Conservation (phyloP, 1,284 basidiomycete species). For the Moesziomyces sp. region DNA sequence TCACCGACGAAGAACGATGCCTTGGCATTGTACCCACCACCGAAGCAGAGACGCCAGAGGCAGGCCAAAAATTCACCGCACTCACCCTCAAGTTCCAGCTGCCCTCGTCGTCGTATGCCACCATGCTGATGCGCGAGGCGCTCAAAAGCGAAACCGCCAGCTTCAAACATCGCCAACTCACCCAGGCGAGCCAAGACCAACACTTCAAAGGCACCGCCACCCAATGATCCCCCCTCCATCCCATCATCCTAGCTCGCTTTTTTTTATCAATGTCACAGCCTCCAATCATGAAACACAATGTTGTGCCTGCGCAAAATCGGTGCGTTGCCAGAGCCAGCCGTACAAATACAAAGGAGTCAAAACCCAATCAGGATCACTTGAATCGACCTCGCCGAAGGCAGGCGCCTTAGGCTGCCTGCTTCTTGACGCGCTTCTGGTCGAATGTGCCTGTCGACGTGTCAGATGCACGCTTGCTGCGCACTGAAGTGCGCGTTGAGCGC, state of each 20-base stretch:
- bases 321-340: background rate
- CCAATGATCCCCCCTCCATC: background rate
- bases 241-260: background rate
- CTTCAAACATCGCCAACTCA: constrained; percentile 52
- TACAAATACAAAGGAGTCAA: constrained; percentile 26
- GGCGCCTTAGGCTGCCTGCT: constrained; percentile 31
- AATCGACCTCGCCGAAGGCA: too few species aligned
- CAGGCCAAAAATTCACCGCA: constrained; percentile 44
- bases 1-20: constrained; percentile 92
- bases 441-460: constrained; percentile 20
- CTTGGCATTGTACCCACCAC: constrained; percentile 12
- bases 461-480: constrained; percentile 38
- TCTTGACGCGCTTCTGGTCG: constrained; percentile 48
- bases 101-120: constrained; percentile 62
- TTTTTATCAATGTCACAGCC: background rate
- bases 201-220: constrained; percentile 24
- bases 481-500: constrained; percentile 6
- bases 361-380: constrained; percentile 3
- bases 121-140: constrained; percentile 64
- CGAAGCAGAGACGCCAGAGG: background rate
- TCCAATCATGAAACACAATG: too few species aligned
- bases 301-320: background rate
- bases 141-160: constrained; percentile 63
- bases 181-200: constrained; percentile 53
- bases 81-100: constrained; percentile 60